phyloP scores from a whole-genome alignment of 2,329 filamentous ascomycete species.

The Acrodontium crateriforme region DNA sequence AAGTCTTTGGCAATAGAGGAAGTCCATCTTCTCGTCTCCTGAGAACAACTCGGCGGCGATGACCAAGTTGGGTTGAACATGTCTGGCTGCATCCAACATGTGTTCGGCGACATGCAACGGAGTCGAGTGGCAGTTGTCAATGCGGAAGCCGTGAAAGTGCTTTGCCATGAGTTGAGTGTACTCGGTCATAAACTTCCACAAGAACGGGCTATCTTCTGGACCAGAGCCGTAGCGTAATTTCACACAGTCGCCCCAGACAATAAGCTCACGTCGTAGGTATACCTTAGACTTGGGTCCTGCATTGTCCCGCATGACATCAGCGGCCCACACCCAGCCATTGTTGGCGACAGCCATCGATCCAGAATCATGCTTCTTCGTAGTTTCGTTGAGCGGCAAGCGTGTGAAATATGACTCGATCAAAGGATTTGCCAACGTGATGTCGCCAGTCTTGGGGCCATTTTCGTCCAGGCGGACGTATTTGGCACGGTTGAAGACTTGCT shows the following conservation, averaged over 20 bases:
- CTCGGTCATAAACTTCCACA: constrained; percentile 92
- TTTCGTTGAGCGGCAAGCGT: constrained; percentile 63
- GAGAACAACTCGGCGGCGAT: constrained; percentile 93
- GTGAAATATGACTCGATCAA: constrained; percentile 94
- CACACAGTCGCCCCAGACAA: constrained; percentile 97
- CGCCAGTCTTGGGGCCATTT: constrained; percentile 73
- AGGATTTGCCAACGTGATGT: constrained; percentile 62
- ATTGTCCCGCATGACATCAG: constrained; percentile 86
- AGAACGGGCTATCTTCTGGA: constrained; percentile 73
- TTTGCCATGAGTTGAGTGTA: constrained; percentile 89
- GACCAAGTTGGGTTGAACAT: constrained; percentile 73
- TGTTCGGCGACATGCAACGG: constrained; percentile 89
- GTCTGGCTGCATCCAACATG: constrained; percentile 83
- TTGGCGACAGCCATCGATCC: constrained; percentile 75
- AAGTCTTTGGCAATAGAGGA: constrained; percentile 84
- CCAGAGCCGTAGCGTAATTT: constrained; percentile 80
- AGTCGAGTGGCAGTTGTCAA: constrained; percentile 96
- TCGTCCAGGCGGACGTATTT: constrained; percentile 92
- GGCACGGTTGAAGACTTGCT: constrained; percentile 86
- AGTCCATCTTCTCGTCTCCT: constrained; percentile 90
- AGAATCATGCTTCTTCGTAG: constrained; percentile 60
- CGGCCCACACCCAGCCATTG: constrained; percentile 98
- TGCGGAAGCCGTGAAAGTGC: constrained; percentile 88
- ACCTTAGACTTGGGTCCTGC: constrained; percentile 78
- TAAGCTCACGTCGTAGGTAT: constrained; percentile 92